A percentile compares a stretch with the other conserved stretches of the same genome.
These are phyloP conservation scores for Trichoderma arundinaceum DNA, from an alignment of 2,329 filamentous ascomycete genomes.

Conservation along the genomic window DNA sequence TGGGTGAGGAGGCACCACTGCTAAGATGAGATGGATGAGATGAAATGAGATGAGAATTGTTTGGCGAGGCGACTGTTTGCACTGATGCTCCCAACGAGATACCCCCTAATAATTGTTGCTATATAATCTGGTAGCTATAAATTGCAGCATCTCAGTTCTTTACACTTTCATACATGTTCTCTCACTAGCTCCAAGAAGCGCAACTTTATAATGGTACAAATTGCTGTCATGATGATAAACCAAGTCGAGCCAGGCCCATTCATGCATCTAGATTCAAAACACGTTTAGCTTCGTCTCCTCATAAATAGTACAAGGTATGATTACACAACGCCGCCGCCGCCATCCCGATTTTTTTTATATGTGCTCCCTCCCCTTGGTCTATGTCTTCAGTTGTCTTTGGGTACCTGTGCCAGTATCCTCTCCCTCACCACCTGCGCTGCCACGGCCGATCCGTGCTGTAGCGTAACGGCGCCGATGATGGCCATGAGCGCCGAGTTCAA, in stretches of 20 bases:
- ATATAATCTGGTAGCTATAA: not conserved
- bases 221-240: constrained; percentile 2
- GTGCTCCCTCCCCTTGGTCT: not conserved
- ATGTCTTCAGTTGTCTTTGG: constrained; percentile 32
- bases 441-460: constrained; percentile 82
- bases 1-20: constrained; percentile 46
- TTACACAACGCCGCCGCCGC: constrained; percentile 33
- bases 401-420: constrained; percentile 64
- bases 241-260: constrained; percentile 21
- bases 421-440: constrained; percentile 78
- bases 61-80: not conserved
- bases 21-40: constrained; percentile 35
- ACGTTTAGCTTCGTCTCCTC: constrained; percentile 31
- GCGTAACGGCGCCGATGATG: constrained; percentile 84
- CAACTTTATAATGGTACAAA: constrained; percentile 3
- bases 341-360: constrained; percentile 8
- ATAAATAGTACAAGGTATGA: constrained; percentile 38
- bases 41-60: not conserved
- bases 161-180: not conserved
- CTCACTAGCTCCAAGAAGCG: not conserved
- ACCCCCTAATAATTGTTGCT: not conserved
- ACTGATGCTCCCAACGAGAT: not conserved
- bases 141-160: not conserved
- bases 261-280: constrained; percentile 33
- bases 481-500: constrained; percentile 80